Base-by-base conservation (phyloP, 2,329 filamentous ascomycete species). In the Daldinia sp. region DNA sequence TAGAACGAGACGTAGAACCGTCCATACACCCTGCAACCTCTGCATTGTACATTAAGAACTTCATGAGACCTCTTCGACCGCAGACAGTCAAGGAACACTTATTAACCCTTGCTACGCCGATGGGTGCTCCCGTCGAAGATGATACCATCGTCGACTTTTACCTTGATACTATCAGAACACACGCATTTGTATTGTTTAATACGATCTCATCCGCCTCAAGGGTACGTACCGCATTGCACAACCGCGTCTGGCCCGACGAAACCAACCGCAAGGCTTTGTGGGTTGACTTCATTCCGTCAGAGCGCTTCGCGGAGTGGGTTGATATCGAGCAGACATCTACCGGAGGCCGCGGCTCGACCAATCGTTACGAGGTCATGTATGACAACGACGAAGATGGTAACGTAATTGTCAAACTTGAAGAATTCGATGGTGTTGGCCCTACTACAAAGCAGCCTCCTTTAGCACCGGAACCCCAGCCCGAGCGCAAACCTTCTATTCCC, bases 201-300 rank as follows among this genome's bases (percentile, higher is more conserved):
- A 89, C 83, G 45, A 80, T 87, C 8, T 81, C 88, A 2, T 89
- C 90, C 3, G 95, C 95, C 3, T 87, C 89, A 0, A 86, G 92
- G 19, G 93, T 92, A 7, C 90, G 94, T 49, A 84, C 87, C 8
- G 85, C 85, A 2, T 81, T 98, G 1, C 94, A 99, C 77, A 86
- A 88, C 60, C 85, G 85, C 19, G 85, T 93, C 32, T 98, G 94
- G 92, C 94, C 94, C 0, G 87, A 93, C 61, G 94, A 98, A 78
- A 87, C 89, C 61, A 91, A 90, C 68, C 86, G 95, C 29, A 96
- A 95, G 75, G 84, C 88, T 0, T 83, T 98, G 0, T 96, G 90
- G 86, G 92, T 92, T 3, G 95, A 99, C 75, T 98, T 95, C 75
- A 84, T 98, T 17, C 94, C 94, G 0, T 85, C 90, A 15, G 87